Conservation (phyloP, 2,329 filamentous ascomycete species). For the Neofusicoccum ribis region DNA sequence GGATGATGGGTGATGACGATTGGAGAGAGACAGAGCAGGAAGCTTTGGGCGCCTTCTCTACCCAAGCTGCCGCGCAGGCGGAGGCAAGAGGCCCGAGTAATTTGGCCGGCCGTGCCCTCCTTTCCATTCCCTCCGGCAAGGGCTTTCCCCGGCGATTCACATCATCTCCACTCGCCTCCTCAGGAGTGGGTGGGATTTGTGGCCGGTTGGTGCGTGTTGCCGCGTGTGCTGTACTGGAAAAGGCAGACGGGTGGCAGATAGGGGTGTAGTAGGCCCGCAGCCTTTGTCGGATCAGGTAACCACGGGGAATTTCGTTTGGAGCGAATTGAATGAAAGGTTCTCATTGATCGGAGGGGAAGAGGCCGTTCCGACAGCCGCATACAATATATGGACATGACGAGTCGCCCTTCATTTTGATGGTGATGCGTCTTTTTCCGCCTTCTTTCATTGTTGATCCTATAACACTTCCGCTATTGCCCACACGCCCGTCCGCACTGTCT, state of each 20-base stretch:
- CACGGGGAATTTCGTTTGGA: not conserved
- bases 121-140: not conserved
- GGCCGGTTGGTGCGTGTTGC: not conserved
- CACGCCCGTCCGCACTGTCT: not conserved
- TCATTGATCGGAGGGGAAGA: not conserved
- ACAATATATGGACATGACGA: constrained; percentile 3
- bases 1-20: not conserved
- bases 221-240: not conserved
- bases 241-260: not conserved
- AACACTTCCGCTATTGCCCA: not conserved
- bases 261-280: not conserved
- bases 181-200: not conserved
- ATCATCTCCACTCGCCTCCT: not conserved
- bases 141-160: not conserved
- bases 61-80: not conserved
- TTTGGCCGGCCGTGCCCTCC: not conserved
- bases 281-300: not conserved
- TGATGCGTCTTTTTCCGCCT: constrained; percentile 3
- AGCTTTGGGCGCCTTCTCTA: not conserved
- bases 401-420: constrained; percentile 10
- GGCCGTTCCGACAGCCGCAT: not conserved
- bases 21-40: not conserved
- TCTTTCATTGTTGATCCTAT: constrained; percentile 1
- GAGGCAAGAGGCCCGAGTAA: not conserved
- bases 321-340: not conserved